Conservation (phyloP, 192 early-diverging fungal genomes). For the Entophlyctis luteolus region DNA sequence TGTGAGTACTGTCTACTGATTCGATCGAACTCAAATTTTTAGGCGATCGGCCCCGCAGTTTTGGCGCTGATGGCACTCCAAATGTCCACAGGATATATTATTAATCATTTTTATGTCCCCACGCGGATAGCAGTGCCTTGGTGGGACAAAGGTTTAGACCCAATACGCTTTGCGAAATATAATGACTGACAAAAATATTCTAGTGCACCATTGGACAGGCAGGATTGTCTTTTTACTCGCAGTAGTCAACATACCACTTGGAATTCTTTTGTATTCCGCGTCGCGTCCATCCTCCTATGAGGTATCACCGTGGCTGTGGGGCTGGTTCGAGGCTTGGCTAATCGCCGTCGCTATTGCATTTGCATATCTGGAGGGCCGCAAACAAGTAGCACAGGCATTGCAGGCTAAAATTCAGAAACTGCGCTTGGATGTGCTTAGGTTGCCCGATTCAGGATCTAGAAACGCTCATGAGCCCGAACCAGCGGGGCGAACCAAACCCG, state of each 20-base stretch:
- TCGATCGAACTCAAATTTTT: not conserved
- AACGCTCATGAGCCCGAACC: too few relatives aligned
- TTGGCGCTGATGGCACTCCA: not conserved
- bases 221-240: not conserved
- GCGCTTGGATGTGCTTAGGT: too few relatives aligned
- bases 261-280: not conserved
- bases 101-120: not conserved
- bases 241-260: slow-evolving; percentile 16
- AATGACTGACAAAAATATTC: not conserved
- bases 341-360: not conserved
- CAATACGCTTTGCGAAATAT: too few relatives aligned
- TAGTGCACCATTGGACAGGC: slow-evolving; percentile 26
- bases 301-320: not conserved
- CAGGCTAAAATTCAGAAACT: too few relatives aligned
- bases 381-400: too few relatives aligned
- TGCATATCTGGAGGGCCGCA: slow-evolving; percentile 14
- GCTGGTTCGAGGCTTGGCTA: not conserved
- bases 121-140: not conserved
- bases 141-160: slow-evolving; percentile 1
- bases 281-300: too few relatives aligned
- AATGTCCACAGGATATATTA: not conserved
- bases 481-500: too few relatives aligned
- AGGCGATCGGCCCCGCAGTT: slow-evolving; percentile 11
- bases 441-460: too few relatives aligned
- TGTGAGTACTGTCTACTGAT: not conserved